Evolutionary conservation across 352 stramenopile species (phyloP).

Genomic region (Halophytophthora polymorphica): DNA sequence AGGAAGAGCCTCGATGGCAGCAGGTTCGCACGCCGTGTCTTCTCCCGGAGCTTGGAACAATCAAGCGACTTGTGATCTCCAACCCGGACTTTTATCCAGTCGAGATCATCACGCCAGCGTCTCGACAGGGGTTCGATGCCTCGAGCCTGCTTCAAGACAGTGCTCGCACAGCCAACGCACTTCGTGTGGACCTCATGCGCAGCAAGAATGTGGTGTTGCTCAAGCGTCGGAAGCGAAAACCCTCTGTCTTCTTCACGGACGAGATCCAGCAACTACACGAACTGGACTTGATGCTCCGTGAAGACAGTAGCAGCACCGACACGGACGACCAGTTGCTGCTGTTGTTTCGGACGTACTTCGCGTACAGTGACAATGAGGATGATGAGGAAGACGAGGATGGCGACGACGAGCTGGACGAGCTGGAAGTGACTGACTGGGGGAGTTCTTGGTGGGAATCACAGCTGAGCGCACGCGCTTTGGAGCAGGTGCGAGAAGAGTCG

Average conservation of each 20-base stretch:
- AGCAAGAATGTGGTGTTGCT: constrained; percentile 61
- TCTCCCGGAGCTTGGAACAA: constrained; percentile 56
- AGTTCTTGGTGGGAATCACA: constrained; percentile 39
- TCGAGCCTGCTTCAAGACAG: not conserved
- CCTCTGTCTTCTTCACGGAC: constrained; percentile 13
- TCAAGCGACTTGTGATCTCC: constrained; percentile 53
- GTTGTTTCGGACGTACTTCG: constrained; percentile 37
- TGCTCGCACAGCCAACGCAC: constrained; percentile 44
- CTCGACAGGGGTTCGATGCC: constrained; percentile 2
- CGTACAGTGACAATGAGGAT: constrained; percentile 1
- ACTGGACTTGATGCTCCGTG: not conserved
- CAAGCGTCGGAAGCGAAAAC: constrained; percentile 37
- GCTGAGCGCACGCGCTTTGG: constrained; percentile 18
- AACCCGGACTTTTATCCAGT: constrained; percentile 63
- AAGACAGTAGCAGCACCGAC: constrained; percentile 6
- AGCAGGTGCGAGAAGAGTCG: constrained; percentile 31
- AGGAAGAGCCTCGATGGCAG: constrained; percentile 18
- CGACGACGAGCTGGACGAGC: constrained; percentile 11
- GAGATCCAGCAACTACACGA: constrained; percentile 18
- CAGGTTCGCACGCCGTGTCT: constrained; percentile 61
- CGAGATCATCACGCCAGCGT: constrained; percentile 42
- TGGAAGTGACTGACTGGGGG: constrained; percentile 21
- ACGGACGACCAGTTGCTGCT: constrained; percentile 25
- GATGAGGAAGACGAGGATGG: constrained; percentile 17
- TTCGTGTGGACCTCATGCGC: constrained; percentile 53